A percentile compares a stretch with the other conserved stretches of the same genome.
Conservation (phyloP, 352 stramenopile species). For the Phytophthora niederhauseri region DNA sequence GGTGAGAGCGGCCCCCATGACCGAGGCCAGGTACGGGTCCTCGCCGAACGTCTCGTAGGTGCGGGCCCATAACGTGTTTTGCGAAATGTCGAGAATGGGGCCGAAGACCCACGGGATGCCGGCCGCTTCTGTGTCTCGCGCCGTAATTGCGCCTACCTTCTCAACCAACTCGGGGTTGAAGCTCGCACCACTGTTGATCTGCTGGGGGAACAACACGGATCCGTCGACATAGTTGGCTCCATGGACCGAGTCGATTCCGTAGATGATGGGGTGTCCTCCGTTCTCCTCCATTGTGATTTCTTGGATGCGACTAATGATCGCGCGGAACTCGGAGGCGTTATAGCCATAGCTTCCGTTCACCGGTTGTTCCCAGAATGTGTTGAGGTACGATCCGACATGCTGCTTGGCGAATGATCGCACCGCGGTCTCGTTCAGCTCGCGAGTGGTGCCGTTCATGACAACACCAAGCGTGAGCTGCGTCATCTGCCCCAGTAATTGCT, state of each 20-base stretch:
- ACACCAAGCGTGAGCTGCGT: constrained; percentile 82
- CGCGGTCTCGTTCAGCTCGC: constrained; percentile 48
- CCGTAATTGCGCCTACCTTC: constrained; percentile 62
- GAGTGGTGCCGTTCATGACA: constrained; percentile 57
- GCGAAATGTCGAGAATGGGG: constrained; percentile 76
- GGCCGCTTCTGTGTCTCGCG: constrained; percentile 76
- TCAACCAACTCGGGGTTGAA: constrained; percentile 80
- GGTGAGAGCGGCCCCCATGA: constrained; percentile 69
- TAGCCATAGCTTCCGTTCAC: constrained; percentile 44
- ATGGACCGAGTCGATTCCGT: constrained; percentile 88
- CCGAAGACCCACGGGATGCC: constrained; percentile 89
- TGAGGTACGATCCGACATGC: constrained; percentile 85
- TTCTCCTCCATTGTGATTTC: constrained; percentile 64
- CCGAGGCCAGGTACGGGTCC: constrained; percentile 72
- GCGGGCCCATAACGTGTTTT: constrained; percentile 82
- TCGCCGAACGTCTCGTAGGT: constrained; percentile 94
- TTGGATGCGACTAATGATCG: constrained; percentile 69
- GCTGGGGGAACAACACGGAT: constrained; percentile 81
- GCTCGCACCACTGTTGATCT: constrained; percentile 83
- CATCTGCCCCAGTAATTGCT: constrained; percentile 80
- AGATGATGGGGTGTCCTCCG: constrained; percentile 64
- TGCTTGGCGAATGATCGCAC: constrained; percentile 64
- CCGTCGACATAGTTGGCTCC: constrained; percentile 82
- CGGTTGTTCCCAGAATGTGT: constrained; percentile 51
- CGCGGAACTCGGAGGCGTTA: constrained; percentile 63